Conservation (phyloP, 2,329 filamentous ascomycete genomes). For the Epichloe glyceriae region DNA sequence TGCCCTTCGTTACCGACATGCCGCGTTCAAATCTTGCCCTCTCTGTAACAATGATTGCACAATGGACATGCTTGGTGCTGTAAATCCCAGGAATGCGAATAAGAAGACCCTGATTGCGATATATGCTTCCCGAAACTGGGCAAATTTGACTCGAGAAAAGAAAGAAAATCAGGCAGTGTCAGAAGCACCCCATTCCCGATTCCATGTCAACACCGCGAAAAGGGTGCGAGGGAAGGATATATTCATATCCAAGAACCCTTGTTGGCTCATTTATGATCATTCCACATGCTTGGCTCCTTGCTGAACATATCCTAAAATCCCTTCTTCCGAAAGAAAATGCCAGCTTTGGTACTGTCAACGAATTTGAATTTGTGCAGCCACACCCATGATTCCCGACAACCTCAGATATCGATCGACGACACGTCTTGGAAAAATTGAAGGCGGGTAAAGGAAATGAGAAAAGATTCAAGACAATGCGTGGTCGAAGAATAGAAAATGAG, state of each 20-base stretch:
- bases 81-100: conserved; percentile 4
- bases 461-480: not conserved
- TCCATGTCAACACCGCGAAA: too few species aligned
- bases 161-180: too few species aligned
- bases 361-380: not conserved
- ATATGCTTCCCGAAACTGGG: not conserved
- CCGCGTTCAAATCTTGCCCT: not conserved
- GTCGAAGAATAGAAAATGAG: not conserved
- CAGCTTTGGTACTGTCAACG: not conserved
- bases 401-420: not conserved
- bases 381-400: not conserved
- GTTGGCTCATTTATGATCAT: not conserved
- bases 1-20: not conserved
- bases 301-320: not conserved
- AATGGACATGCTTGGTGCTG: conserved; percentile 5
- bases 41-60: not conserved
- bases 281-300: not conserved
- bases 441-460: not conserved
- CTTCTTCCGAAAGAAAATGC: not conserved
- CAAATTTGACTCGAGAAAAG: not conserved
- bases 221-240: too few species aligned
- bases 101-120: conserved; percentile 4
- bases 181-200: too few species aligned
- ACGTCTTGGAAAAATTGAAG: not conserved
- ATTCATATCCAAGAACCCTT: not conserved